Percentiles rank a stretch among this genome's conserved stretches.
Evolutionary conservation across 306 rosid genomes (phyloP).

Genomic region (Acacia confusa): DNA sequence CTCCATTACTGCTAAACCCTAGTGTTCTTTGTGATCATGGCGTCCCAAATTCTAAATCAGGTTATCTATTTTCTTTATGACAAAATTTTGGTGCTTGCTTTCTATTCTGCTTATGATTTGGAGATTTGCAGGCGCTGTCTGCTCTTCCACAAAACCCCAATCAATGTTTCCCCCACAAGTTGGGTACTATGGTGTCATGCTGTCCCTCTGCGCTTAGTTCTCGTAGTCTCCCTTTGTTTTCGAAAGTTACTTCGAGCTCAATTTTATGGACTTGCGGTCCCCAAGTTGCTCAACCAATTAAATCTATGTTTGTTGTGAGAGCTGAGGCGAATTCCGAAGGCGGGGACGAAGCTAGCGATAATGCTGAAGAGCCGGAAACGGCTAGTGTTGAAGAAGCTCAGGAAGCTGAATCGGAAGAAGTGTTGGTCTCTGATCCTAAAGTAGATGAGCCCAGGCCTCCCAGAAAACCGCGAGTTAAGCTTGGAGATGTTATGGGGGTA

Average conservation of each 20-base stretch:
- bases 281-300: constrained; percentile 32
- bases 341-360: constrained; percentile 31
- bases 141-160: constrained; percentile 48
- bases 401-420: constrained; percentile 35
- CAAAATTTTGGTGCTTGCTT: not conserved
- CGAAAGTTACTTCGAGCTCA: constrained; percentile 47
- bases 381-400: constrained; percentile 38
- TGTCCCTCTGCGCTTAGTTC: constrained; percentile 34
- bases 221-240: constrained; percentile 34
- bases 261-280: constrained; percentile 47
- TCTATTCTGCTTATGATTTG: constrained; percentile 3
- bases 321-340: constrained; percentile 57
- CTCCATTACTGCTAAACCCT: constrained; percentile 27
- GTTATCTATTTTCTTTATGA: constrained; percentile 35
- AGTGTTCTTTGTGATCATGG: constrained; percentile 42
- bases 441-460: constrained; percentile 49
- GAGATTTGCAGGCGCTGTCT: constrained; percentile 47
- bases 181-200: constrained; percentile 36
- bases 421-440: constrained; percentile 40
- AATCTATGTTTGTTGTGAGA: constrained; percentile 48
- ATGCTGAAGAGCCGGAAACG: constrained; percentile 36
- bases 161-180: constrained; percentile 39
- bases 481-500: constrained; percentile 99
- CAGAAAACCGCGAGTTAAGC: constrained; percentile 76
- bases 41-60: constrained; percentile 75